Evolutionary conservation across 768 basidiomycete genomes (phyloP).

Genomic region (Psilocybe sp.): DNA sequence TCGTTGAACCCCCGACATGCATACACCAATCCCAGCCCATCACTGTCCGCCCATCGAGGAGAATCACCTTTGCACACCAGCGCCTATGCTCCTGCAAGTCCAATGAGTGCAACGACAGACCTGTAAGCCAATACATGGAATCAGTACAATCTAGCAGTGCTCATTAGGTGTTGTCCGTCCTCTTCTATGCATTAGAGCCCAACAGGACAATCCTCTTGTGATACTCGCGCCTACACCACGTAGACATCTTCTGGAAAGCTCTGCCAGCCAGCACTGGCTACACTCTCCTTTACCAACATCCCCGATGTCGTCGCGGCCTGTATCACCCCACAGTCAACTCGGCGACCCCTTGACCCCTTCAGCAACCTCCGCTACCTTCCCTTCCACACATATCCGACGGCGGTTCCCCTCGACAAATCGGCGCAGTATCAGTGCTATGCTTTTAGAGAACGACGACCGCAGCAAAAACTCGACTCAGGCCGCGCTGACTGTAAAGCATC

Average conservation of each 20-base stretch:
- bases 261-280: slow-evolving; percentile 62
- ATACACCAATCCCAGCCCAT: slow-evolving; percentile 26
- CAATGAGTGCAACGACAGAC: slow-evolving; percentile 10
- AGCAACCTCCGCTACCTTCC: not conserved
- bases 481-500: slow-evolving; percentile 8
- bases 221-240: slow-evolving; percentile 69
- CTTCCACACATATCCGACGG: slow-evolving; percentile 6
- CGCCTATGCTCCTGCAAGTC: slow-evolving; percentile 8
- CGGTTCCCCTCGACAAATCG: slow-evolving; percentile 9
- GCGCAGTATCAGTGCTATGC: slow-evolving; percentile 42
- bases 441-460: slow-evolving; percentile 28
- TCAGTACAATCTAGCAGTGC: too few species aligned
- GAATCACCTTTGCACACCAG: slow-evolving; percentile 10
- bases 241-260: slow-evolving; percentile 58
- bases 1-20: slow-evolving; percentile 26
- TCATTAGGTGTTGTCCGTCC: not conserved
- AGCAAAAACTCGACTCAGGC: slow-evolving; percentile 7
- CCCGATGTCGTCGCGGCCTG: slow-evolving; percentile 41
- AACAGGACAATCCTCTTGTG: slow-evolving; percentile 20
- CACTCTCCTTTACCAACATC: slow-evolving; percentile 44
- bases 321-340: slow-evolving; percentile 7
- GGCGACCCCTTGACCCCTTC: not conserved
- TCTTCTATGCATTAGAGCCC: not conserved
- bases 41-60: slow-evolving; percentile 13
- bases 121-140: not conserved